Evolutionary conservation across 352 stramenopile genomes (phyloP).

Genomic region (Phytophthora vignae): DNA sequence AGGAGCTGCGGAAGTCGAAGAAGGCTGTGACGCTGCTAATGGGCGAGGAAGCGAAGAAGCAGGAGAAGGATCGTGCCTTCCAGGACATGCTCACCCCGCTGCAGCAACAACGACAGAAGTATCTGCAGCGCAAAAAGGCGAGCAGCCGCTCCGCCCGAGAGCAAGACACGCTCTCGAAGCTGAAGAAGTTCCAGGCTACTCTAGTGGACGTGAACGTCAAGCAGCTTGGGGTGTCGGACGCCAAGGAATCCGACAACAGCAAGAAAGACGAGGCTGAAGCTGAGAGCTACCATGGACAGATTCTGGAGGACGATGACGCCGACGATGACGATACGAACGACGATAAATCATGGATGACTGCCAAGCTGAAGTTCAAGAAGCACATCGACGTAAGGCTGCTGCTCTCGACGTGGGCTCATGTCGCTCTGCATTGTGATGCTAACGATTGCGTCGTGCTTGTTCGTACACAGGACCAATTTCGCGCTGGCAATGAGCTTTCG

Average conservation of each 20-base stretch:
- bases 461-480: slow-evolving; percentile 73
- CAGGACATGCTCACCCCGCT: slow-evolving; percentile 82
- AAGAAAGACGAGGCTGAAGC: slow-evolving; percentile 26
- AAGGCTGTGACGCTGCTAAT: slow-evolving; percentile 68
- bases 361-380: slow-evolving; percentile 92
- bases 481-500: slow-evolving; percentile 57
- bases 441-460: slow-evolving; percentile 7
- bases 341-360: slow-evolving; percentile 83
- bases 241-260: slow-evolving; percentile 5
- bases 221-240: not conserved
- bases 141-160: slow-evolving; percentile 61
- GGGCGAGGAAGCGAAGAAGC: slow-evolving; percentile 64
- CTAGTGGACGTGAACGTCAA: slow-evolving; percentile 54
- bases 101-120: slow-evolving; percentile 81
- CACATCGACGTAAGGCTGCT: slow-evolving; percentile 78
- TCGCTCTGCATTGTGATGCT: not conserved
- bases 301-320: slow-evolving; percentile 61
- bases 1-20: slow-evolving; percentile 70
- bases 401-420: not conserved
- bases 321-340: slow-evolving; percentile 46
- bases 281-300: slow-evolving; percentile 67
- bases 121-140: slow-evolving; percentile 68
- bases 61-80: slow-evolving; percentile 59
- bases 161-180: slow-evolving; percentile 72
- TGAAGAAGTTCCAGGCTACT: slow-evolving; percentile 70